Evolutionary conservation across 2,329 filamentous ascomycete species (phyloP), one percentile per base, ranked within the genome.

Genomic region (Fusarium newnesense): DNA sequence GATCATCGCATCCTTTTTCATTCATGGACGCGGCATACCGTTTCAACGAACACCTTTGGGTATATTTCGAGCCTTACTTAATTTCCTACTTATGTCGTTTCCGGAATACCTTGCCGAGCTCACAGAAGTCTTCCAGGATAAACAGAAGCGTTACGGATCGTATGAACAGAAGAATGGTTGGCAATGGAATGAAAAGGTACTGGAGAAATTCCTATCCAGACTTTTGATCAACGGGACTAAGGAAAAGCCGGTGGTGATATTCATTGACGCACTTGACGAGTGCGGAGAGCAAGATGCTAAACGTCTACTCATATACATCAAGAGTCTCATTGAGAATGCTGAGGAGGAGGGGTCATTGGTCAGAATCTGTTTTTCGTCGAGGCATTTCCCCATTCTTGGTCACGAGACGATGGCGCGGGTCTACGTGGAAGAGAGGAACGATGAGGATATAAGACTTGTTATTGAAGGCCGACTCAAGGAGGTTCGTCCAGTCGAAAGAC

Each of bases 401-500:
- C n/a, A 28, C 5, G 62, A 64, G 26, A 62, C n/a, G 0, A 52
- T 46, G 9, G 4, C 32, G 1, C 34, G 2, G 3, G 19, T 64
- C 0, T 19, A 34, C 4, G 46, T 34, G 7, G 57, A 64, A 19
- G 10, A 46, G 8, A 36, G 1, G 4, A 64, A 64, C 6, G 32
- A 34, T 9, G 1, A 11, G 7, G 62, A 64, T 0, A 64, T 64
- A 9, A 34, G 10, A 11, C 0, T 40, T 9, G 46, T 64, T 2
- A 19, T 64, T 4, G 21, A 24, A 9, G 12, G 8, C 6, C 32
- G 15, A 3, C n/a, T 64, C 0, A 24, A 32, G 1, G 21, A 34
- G 0, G 1, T 64, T 6, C 4, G 16, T 0, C 26, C 39, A 0
- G 2, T 8, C 5, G 21, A 28, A 5, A 61, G 13, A 2, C 9